Conservation (phyloP, 371 early-diverging fungal species). For the Mucor plumbeus region DNA sequence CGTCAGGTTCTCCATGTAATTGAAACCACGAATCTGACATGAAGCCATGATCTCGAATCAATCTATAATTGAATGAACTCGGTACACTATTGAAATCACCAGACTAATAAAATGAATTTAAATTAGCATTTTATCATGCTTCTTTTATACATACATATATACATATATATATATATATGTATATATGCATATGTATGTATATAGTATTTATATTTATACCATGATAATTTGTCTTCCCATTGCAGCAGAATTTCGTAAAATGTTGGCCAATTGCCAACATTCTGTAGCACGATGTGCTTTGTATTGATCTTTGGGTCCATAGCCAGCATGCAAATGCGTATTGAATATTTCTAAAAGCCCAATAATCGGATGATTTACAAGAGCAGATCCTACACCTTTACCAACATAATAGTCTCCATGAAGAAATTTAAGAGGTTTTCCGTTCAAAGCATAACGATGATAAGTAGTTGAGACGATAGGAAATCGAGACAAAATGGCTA, state of each 20-base stretch:
- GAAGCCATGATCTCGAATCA: conserved; percentile 45
- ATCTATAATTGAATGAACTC: conserved; percentile 36
- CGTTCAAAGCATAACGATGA: conserved; percentile 49
- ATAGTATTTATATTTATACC: too few relatives aligned
- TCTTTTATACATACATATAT: too few relatives aligned
- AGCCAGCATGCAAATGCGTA: conserved; percentile 61
- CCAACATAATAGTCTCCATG: conserved; percentile 64
- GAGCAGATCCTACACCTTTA: conserved; percentile 50
- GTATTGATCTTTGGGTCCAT: conserved; percentile 44
- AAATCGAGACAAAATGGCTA: conserved; percentile 51
- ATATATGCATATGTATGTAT: too few relatives aligned
- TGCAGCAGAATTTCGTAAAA: conserved; percentile 42
- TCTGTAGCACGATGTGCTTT: conserved; percentile 50
- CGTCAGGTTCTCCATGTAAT: conserved; percentile 35
- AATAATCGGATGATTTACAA: conserved; percentile 47
- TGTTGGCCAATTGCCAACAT: conserved; percentile 54
- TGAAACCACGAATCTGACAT: conserved; percentile 54
- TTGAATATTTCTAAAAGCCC: conserved; percentile 59
- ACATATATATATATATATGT: too few relatives aligned
- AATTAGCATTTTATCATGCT: not conserved
- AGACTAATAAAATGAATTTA: conserved; percentile 22
- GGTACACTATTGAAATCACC: conserved; percentile 60
- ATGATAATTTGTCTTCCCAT: conserved; percentile 53
- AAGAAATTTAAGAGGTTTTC: conserved; percentile 47
- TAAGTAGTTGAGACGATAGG: conserved; percentile 43